These are phyloP conservation scores for Eimeria sp. DNA, from an alignment of 169 alveolate genomes.

Conservation along the genomic window DNA sequence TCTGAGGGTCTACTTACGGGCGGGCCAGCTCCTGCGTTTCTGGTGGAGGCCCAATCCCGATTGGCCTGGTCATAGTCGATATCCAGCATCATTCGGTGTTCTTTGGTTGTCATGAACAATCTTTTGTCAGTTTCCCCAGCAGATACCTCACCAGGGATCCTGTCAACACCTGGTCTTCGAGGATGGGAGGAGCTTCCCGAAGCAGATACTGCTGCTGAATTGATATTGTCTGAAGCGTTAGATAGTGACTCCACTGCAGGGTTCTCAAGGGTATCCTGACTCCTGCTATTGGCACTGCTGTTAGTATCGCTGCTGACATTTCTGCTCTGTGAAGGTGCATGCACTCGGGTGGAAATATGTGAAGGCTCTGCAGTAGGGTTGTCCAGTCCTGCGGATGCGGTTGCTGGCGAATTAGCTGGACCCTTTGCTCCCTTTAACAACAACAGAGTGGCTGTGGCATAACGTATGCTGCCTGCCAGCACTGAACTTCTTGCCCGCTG, in stretches of 20 bases:
- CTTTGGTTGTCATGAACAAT: constrained; percentile 9
- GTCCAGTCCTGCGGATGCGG: not conserved
- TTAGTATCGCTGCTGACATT: not conserved
- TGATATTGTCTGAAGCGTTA: not conserved
- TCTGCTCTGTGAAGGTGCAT: not conserved
- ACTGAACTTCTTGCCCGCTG: constrained; percentile 34
- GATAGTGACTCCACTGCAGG: not conserved
- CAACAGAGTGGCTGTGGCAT: not conserved
- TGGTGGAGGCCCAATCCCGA: not conserved
- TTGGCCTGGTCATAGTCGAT: constrained; percentile 80
- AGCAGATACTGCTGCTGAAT: not conserved
- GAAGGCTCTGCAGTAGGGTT: constrained; percentile 5
- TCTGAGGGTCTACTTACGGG: constrained; percentile 15
- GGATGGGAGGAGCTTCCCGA: not conserved
- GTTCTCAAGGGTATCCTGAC: not conserved
- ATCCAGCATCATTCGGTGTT: constrained; percentile 78
- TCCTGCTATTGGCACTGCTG: not conserved
- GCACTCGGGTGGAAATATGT: not conserved
- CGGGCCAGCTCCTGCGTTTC: constrained; percentile 31
- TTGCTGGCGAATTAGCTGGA: not conserved
- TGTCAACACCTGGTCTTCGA: not conserved
- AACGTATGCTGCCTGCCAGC: not conserved
- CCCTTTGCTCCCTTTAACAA: not conserved
- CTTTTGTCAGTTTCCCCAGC: constrained; percentile 13
- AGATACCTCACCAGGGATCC: not conserved